These are phyloP conservation scores for Microcyclospora pomicola DNA, from an alignment of 2,329 filamentous ascomycete species.

Conservation along the genomic window DNA sequence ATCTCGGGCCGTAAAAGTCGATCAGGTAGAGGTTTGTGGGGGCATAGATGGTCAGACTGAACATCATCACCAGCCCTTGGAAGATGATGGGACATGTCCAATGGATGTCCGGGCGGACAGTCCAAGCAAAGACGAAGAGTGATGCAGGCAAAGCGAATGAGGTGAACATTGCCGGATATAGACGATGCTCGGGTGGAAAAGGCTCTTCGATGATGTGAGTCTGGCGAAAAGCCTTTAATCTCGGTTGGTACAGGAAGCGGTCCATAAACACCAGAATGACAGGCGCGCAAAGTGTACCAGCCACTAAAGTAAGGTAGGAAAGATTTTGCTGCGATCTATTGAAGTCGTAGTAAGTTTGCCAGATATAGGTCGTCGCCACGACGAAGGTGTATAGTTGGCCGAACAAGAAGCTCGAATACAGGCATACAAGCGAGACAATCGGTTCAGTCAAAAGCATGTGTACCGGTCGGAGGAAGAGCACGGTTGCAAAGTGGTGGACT, in stretches of 20 bases:
- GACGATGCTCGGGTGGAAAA: constrained; percentile 18
- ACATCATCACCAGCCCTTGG: constrained; percentile 12
- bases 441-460: constrained; percentile 29
- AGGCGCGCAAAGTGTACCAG: constrained; percentile 12
- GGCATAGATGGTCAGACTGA: constrained; percentile 19
- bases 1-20: constrained; percentile 27
- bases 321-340: constrained; percentile 18
- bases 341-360: constrained; percentile 18
- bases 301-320: constrained; percentile 20
- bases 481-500: constrained; percentile 12
- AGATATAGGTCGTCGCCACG: constrained; percentile 25
- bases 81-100: constrained; percentile 27
- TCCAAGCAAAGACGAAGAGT: constrained; percentile 26
- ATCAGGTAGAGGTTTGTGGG: constrained; percentile 28
- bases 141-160: constrained; percentile 19
- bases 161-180: constrained; percentile 22
- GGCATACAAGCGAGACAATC: constrained; percentile 28
- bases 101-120: constrained; percentile 17
- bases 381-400: constrained; percentile 30
- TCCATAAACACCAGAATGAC: constrained; percentile 16
- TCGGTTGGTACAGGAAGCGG: constrained; percentile 16
- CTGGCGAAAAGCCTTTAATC: constrained; percentile 6
- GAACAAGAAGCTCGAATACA: constrained; percentile 30
- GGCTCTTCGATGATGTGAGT: constrained; percentile 2
- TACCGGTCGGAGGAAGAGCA: constrained; percentile 15